Conservation (phyloP, 2,329 filamentous ascomycete genomes). For the Fusarium phyllophilum region DNA sequence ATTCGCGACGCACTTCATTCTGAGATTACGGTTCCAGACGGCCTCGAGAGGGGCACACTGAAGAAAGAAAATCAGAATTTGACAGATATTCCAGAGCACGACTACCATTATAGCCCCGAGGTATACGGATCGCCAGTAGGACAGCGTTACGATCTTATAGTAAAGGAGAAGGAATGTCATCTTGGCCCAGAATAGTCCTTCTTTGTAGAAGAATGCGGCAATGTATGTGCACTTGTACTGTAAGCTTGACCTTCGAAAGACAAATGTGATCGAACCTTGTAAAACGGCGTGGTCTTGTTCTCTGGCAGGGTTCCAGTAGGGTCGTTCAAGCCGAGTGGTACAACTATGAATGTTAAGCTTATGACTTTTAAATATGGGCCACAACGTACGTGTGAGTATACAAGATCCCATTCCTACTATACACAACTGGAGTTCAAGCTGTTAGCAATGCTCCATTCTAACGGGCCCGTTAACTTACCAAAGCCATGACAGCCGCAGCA, state of each 20-base stretch:
- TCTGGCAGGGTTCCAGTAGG: slow-evolving; percentile 2
- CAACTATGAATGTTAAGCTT: slow-evolving; percentile 9
- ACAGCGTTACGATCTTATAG: slow-evolving; percentile 19
- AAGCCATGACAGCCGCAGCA: slow-evolving; percentile 5
- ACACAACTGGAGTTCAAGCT: background rate
- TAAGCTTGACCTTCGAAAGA: background rate
- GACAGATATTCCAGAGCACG: slow-evolving; percentile 1
- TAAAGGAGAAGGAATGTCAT: slow-evolving; percentile 35
- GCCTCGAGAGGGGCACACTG: slow-evolving; percentile 17
- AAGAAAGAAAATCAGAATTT: slow-evolving; percentile 1
- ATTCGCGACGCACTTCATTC: slow-evolving; percentile 1
- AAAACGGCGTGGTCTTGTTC: background rate
- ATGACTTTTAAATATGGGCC: fast-evolving
- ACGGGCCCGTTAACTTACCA: background rate
- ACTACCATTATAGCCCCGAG: slow-evolving; percentile 2
- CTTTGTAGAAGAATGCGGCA: slow-evolving; percentile 8
- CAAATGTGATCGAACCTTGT: background rate
- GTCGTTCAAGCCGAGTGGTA: slow-evolving; percentile 15
- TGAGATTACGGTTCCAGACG: slow-evolving; percentile 11
- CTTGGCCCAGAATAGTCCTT: slow-evolving; percentile 8
- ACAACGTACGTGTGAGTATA: slow-evolving; percentile 15
- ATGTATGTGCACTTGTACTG: slow-evolving; percentile 18
- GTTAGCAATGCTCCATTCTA: background rate
- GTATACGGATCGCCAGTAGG: slow-evolving; percentile 11
- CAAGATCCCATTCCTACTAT: slow-evolving; percentile 9